Percentiles rank a stretch among this genome's conserved stretches.
Conservation (phyloP, 2,329 filamentous ascomycete species). For the Chalara sp. region DNA sequence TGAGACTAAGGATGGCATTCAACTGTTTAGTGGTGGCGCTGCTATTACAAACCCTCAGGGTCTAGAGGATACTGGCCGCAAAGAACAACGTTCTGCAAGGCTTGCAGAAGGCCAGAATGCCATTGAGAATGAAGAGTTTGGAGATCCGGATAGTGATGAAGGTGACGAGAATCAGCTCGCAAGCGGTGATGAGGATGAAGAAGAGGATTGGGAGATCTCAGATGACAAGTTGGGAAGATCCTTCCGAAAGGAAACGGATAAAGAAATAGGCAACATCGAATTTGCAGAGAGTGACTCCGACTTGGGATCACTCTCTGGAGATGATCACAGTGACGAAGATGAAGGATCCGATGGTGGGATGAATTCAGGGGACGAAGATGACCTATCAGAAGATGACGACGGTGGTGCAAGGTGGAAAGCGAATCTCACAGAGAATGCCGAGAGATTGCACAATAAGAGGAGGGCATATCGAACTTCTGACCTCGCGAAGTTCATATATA, state of each 20-base stretch:
- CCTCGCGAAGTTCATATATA: slow-evolving; percentile 83
- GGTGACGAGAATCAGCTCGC: slow-evolving; percentile 18
- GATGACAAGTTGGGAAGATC: slow-evolving; percentile 54
- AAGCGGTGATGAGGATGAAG: slow-evolving; percentile 33
- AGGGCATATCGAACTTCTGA: slow-evolving; percentile 73
- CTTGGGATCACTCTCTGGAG: slow-evolving; percentile 73
- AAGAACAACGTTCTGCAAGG: slow-evolving; percentile 50
- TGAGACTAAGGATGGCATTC: slow-evolving; percentile 73
- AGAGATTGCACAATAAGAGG: slow-evolving; percentile 60
- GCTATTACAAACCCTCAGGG: slow-evolving; percentile 53
- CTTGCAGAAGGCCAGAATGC: slow-evolving; percentile 55
- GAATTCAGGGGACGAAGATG: slow-evolving; percentile 25
- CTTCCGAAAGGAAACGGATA: slow-evolving; percentile 49
- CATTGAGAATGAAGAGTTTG: slow-evolving; percentile 50
- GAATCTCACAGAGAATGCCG: slow-evolving; percentile 71
- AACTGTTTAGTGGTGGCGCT: slow-evolving; percentile 75
- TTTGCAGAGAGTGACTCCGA: slow-evolving; percentile 98
- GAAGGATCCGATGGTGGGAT: slow-evolving; percentile 39
- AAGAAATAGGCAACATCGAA: slow-evolving; percentile 63
- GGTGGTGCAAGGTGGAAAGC: slow-evolving; percentile 80
- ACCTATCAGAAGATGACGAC: slow-evolving; percentile 58
- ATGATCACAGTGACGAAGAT: slow-evolving; percentile 35
- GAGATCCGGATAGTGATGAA: slow-evolving; percentile 49
- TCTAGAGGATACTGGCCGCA: slow-evolving; percentile 54
- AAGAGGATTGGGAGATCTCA: slow-evolving; percentile 49